Evolutionary conservation across 768 basidiomycete species (phyloP).

Genomic region (Leccinum uliginosum): DNA sequence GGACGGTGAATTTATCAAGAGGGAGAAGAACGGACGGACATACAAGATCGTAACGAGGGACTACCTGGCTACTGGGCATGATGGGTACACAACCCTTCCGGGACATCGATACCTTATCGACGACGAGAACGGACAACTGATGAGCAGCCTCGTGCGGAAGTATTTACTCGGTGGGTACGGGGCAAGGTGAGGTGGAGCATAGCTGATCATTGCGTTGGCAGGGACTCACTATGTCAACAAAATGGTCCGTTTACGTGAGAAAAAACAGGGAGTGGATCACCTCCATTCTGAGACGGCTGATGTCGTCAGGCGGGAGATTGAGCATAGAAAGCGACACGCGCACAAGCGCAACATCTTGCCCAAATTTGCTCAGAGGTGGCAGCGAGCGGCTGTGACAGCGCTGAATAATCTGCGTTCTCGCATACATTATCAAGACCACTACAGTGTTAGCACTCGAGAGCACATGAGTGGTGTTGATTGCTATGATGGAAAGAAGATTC

Average conservation of each 20-base stretch:
- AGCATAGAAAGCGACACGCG: constrained; percentile 32
- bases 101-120: constrained; percentile 69
- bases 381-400: constrained; percentile 38
- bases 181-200: neutral
- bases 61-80: constrained; percentile 82
- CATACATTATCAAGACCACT: constrained; percentile 52
- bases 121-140: constrained; percentile 75
- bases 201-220: constrained; percentile 27
- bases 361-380: constrained; percentile 42
- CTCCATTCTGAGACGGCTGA: constrained; percentile 42
- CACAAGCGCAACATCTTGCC: constrained; percentile 20
- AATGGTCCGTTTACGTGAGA: constrained; percentile 39
- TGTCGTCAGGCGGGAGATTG: constrained; percentile 46
- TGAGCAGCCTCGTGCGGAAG: constrained; percentile 75
- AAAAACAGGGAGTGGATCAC: constrained; percentile 25
- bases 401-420: constrained; percentile 45
- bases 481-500: constrained; percentile 54
- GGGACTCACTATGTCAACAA: constrained; percentile 74
- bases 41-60: constrained; percentile 84
- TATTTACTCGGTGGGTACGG: constrained; percentile 67
- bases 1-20: constrained; percentile 52
- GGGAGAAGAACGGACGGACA: constrained; percentile 47
- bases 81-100: constrained; percentile 71
- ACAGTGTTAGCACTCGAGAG: constrained; percentile 59
- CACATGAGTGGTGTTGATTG: constrained; percentile 78